These are phyloP conservation scores for Calonectria pteridis DNA, from an alignment of 2,329 filamentous ascomycete genomes.

Conservation along the genomic window DNA sequence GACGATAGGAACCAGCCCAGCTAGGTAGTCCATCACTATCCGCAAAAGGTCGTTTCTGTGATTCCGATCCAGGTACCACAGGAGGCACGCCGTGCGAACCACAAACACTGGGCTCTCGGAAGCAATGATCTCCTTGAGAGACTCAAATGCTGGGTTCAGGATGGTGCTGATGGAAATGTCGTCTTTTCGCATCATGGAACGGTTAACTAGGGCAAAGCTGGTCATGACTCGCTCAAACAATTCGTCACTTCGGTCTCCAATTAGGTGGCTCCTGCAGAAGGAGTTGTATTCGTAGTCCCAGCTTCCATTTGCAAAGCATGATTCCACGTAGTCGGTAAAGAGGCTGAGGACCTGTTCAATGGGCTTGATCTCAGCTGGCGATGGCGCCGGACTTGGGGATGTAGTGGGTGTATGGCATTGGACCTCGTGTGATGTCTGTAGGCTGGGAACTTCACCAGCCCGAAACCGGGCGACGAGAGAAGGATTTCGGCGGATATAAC, in stretches of 20 bases:
- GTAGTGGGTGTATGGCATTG: constrained; percentile 49
- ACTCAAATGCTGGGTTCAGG: constrained; percentile 51
- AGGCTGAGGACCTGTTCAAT: constrained; percentile 46
- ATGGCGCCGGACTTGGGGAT: constrained; percentile 33
- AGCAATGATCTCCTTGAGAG: constrained; percentile 49
- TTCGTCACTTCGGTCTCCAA: constrained; percentile 48
- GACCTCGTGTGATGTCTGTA: constrained; percentile 48
- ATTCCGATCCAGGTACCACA: constrained; percentile 52
- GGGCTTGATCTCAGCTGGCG: constrained; percentile 37
- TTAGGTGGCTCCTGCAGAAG: constrained; percentile 41
- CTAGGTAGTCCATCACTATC: constrained; percentile 49
- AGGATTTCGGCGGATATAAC: constrained; percentile 56
- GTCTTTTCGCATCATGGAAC: constrained; percentile 49
- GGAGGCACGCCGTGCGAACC: constrained; percentile 49
- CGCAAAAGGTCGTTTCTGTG: constrained; percentile 49
- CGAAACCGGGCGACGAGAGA: constrained; percentile 48
- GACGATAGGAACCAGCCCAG: constrained; percentile 46
- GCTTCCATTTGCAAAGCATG: constrained; percentile 43
- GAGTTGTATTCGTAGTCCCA: constrained; percentile 50
- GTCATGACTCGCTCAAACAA: constrained; percentile 52
- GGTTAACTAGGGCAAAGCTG: constrained; percentile 50
- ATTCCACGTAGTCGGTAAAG: constrained; percentile 47
- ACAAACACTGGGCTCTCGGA: constrained; percentile 51
- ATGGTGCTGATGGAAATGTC: constrained; percentile 47
- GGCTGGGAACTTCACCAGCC: constrained; percentile 47